phyloP scores from a whole-genome alignment of 176 grass and related monocot genomes.

The Alopecurus myosuroides region DNA sequence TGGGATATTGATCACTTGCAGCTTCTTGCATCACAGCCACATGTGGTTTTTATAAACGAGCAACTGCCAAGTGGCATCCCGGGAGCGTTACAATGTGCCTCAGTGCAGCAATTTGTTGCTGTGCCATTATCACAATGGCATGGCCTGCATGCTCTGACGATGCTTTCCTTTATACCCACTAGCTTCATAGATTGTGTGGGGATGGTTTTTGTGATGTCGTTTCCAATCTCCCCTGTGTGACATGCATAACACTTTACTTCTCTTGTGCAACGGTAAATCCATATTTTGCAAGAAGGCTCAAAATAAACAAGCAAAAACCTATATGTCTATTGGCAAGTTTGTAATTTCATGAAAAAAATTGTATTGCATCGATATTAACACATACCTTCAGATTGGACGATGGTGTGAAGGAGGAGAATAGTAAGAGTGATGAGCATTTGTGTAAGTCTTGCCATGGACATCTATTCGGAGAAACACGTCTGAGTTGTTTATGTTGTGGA shows the following conservation, averaged over 20 bases:
- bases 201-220: neutral
- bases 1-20: neutral
- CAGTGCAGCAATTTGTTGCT: neutral
- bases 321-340: too few species aligned
- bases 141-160: neutral
- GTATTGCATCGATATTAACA: too few species aligned
- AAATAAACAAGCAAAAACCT: too few species aligned
- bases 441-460: too few species aligned
- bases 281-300: too few species aligned
- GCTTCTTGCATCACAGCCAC: neutral
- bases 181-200: neutral
- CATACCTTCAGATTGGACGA: too few species aligned
- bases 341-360: too few species aligned
- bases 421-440: too few species aligned
- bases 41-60: neutral
- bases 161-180: neutral
- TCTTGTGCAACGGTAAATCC: neutral
- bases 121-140: neutral
- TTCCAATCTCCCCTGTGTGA: neutral
- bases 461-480: too few species aligned
- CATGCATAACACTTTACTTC: neutral
- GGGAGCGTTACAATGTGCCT: neutral
- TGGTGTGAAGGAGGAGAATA: too few species aligned
- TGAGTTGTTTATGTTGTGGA: too few species aligned
- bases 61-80: neutral